Base-by-base conservation (phyloP, 495 filamentous ascomycete species). In the Tuber brumale region DNA sequence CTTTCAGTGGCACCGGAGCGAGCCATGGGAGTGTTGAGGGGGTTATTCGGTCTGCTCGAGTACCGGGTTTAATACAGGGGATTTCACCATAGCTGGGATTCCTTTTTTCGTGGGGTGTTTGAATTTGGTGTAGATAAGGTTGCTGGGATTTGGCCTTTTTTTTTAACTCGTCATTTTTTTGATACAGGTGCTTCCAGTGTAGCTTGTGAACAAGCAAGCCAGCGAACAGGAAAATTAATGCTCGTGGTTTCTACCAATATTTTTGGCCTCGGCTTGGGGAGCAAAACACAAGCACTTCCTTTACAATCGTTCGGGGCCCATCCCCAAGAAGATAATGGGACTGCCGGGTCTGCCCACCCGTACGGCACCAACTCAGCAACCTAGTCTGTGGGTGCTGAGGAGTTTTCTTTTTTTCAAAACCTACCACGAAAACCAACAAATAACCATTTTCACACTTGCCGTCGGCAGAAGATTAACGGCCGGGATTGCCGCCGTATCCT, bases 81-180 rank as follows among this genome's bases (percentile, higher is more conserved):
- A 66, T 18, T 66, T 35, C 57, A 66, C 27, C 16, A 7, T 35
- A 5, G 14, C 57, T 14, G 27, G 57, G 57, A 8, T 66, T 66
- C 57, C 57, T 8, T 35, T 66, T 66, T 66, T 66, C 3, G 57
- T 16, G 51, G 27, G 27, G 14, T 18, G n/a, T 66, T 66, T 35
- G 27, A 35, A 66, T 66, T 6, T 66, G 27, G 57, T 66, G 31
- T 66, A 27, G 57, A 66, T 66, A 66, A 66, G 31, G 57, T 66
- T 66, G 27, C 57, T 66, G 57, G 57, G 27, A 66, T 66, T 66
- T 35, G 14, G n/a, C 27, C 27, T 31, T 31, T 27, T 14, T 35
- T 66, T 61, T 66, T 66, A 35, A 35, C 57, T 66, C 27, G 57
- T 66, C 57, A 66, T 35, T 66, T 66, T 66, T 66, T 66, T 35